Base-by-base conservation (phyloP, 805 yeast species). In the Candida krabiensis region DNA sequence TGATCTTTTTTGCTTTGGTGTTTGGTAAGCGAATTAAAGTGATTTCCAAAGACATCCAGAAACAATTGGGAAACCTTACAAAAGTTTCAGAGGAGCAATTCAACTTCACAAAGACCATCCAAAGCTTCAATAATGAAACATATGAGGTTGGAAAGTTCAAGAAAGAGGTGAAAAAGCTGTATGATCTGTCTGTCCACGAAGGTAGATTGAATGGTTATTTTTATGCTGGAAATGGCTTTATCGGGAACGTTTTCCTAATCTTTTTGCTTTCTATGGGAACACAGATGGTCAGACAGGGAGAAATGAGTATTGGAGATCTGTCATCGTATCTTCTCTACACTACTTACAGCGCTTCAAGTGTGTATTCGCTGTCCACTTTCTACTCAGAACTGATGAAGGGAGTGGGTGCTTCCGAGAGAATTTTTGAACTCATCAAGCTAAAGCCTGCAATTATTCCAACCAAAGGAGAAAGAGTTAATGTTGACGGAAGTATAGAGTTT, bases 331-430 rank as follows among this genome's bases (percentile, higher is more conserved):
- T 90, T 81, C 85, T 91, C 93, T 91, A 91, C 64, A 93, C 97
- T 0, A 87, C 87, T 1, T 91, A 86, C 61, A 85, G 96, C 2
- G 98, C 96, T 0, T 72, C 88, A n/a, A 87, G 96, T 7, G 86
- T 90, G 52, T 85, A 86, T 61, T 96, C 97, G 0, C 60, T 91
- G 14, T 91, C 96, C 0, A 86, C 85, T 53, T 91, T 91, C 58
- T 91, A 90, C 58, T 80, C 95, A 2, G 98, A 91, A 60, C 67
- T 91, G 41, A 91, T 91, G 97, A 91, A 91, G 66, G 98, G 97
- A 39, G 86, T 90, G 6, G 98, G 98, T 35, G 97, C 98, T 0
- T 93, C 96, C 0, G 83, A 89, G 35, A 71, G 98, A 43, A 77
- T 91, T 18, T 90, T 91, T 67, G 98, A 91, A 58, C 69, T 91